Base-by-base conservation (phyloP, 2,329 filamentous ascomycete species). In the Alternaria gansuensis region DNA sequence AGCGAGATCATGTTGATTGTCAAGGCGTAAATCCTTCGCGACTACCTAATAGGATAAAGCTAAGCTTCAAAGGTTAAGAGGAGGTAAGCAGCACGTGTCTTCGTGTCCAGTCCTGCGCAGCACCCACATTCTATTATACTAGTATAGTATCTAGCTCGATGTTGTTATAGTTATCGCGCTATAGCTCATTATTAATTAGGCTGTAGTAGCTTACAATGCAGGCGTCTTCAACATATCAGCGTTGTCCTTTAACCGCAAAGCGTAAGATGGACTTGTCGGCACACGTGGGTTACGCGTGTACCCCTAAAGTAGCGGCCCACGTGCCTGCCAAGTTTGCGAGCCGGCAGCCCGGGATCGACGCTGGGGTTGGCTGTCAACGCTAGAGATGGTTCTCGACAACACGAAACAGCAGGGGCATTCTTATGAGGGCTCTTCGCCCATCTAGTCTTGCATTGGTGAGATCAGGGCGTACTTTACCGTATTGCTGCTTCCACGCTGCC, bases 341-440 rank as follows among this genome's bases (percentile, higher is more conserved):
- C 41, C 52, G 53, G 13, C 29, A 33, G 41, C 11, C 48, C 26
- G 48, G 13, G 49, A 61, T 60, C 51, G 51, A 49, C 41, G 36
- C 55, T 34, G 41, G 55, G 56, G 33, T 36, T 14, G 2, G 40
- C 58, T 21, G 46, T 37, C 26, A 41, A 37, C 31, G 46, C 51
- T 49, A 62, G 48, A 62, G 48, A 55, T 33, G 33, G 51, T 11
- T 11, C 39, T 46, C 40, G 41, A 62, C 55, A 44, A 57, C 37
- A 51, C 46, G 55, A 49, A 52, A 55, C 41, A 49, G 48, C 51
- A 58, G 51, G 41, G 46, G 56, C 46, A 11, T 26, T 46, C 21
- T 46, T 51, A 48, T 46, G 49, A 36, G 29, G 45, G 50, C 39
- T 54, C 34, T 29, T 43, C 24, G 45, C 46, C 54, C 40, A 17